A percentile compares a stretch with the other conserved stretches of the same genome.
Conservation (phyloP, 2,329 filamentous ascomycete genomes). For the Curvularia lunata region DNA sequence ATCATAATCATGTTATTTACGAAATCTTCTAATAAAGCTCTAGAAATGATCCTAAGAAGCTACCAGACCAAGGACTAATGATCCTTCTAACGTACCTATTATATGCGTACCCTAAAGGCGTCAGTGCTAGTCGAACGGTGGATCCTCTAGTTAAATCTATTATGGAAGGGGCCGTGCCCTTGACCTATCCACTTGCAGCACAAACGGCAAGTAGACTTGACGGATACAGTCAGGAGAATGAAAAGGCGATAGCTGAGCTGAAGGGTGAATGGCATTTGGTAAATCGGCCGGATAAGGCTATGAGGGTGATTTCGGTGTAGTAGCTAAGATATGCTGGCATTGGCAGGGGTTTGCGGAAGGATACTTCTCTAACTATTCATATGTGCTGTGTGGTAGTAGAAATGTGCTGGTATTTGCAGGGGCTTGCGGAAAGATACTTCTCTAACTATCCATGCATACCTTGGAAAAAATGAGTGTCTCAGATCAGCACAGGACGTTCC, state of each 20-base stretch:
- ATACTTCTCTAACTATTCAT: slow-evolving; percentile 7
- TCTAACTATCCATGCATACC: too few species aligned
- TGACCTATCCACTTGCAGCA: neutral
- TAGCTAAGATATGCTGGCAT: neutral
- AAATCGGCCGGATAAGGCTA: neutral
- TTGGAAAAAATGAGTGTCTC: neutral
- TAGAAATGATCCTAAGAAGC: slow-evolving; percentile 4
- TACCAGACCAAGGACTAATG: neutral
- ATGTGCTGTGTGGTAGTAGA: too few species aligned
- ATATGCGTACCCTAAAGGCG: slow-evolving; percentile 2
- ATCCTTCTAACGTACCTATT: slow-evolving; percentile 10
- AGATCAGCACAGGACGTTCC: neutral
- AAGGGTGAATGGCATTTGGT: slow-evolving; percentile 4
- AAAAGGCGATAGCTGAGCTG: slow-evolving; percentile 2
- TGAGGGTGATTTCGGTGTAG: neutral
- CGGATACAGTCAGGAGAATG: slow-evolving; percentile 8
- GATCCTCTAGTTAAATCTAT: slow-evolving; percentile 5
- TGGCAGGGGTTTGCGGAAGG: slow-evolving; percentile 1
- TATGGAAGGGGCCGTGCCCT: neutral
- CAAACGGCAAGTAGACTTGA: slow-evolving; percentile 2
- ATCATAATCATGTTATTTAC: neutral
- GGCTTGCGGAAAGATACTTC: too few species aligned
- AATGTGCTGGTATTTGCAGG: too few species aligned
- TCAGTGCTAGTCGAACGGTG: neutral
- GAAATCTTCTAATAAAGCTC: slow-evolving; percentile 2